Conservation (phyloP, 2,329 filamentous ascomycete genomes). For the Atkinsonella hypoxylon region DNA sequence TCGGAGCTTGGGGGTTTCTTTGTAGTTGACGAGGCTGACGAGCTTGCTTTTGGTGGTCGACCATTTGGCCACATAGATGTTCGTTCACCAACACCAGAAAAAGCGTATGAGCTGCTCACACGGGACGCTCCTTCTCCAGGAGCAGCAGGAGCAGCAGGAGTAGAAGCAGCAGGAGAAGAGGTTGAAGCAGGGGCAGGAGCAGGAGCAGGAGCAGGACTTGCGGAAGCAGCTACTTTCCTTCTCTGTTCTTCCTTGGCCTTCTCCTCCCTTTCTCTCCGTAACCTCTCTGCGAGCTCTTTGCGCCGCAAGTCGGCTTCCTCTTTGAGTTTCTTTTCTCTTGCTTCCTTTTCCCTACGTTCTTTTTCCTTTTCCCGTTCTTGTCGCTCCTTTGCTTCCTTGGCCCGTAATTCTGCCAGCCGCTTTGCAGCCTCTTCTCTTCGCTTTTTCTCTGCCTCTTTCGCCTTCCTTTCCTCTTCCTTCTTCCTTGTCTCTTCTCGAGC, state of each 20-base stretch:
- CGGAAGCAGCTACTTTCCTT: slow-evolving; percentile 24
- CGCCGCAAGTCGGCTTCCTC: slow-evolving; percentile 22
- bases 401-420: slow-evolving; percentile 40
- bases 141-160: slow-evolving; percentile 6
- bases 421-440: slow-evolving; percentile 43
- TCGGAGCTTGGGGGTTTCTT: slow-evolving; percentile 19
- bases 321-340: slow-evolving; percentile 21
- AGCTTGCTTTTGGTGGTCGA: slow-evolving; percentile 19
- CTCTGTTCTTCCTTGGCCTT: slow-evolving; percentile 29
- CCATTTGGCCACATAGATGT: slow-evolving; percentile 59
- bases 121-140: slow-evolving; percentile 20
- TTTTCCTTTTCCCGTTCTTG: slow-evolving; percentile 29
- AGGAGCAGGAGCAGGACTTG: slow-evolving; percentile 18
- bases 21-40: slow-evolving; percentile 18
- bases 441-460: slow-evolving; percentile 48
- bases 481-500: slow-evolving; percentile 54
- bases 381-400: slow-evolving; percentile 40
- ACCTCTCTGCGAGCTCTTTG: slow-evolving; percentile 14
- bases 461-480: slow-evolving; percentile 51
- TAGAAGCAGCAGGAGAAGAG: slow-evolving; percentile 17
- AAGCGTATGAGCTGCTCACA: slow-evolving; percentile 46
- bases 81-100: slow-evolving; percentile 53
- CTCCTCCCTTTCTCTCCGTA: slow-evolving; percentile 16
- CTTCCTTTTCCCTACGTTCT: slow-evolving; percentile 25
- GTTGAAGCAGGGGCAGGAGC: slow-evolving; percentile 12